Evolutionary conservation across 1,284 basidiomycete species (phyloP).

Genomic region (Moesziomyces sp.): DNA sequence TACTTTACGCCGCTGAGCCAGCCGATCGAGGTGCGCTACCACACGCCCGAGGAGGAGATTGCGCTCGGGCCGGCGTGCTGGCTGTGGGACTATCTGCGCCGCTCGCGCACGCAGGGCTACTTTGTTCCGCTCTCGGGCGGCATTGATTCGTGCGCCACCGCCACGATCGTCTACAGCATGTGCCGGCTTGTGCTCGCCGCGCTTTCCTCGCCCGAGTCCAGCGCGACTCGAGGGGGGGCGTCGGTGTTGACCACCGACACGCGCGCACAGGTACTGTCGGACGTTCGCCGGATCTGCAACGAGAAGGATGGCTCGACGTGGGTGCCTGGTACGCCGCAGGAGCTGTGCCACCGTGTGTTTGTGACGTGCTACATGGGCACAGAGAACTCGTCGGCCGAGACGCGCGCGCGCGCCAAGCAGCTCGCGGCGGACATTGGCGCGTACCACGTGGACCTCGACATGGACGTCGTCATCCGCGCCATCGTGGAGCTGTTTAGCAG

Average conservation of each 20-base stretch:
- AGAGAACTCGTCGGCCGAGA: constrained; percentile 90
- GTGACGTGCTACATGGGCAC: constrained; percentile 99
- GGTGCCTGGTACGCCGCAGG: constrained; percentile 83
- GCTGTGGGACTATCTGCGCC: constrained; percentile 98
- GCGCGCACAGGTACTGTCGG: constrained; percentile 88
- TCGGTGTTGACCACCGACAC: constrained; percentile 35
- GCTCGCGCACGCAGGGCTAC: constrained; percentile 93
- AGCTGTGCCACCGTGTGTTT: constrained; percentile 87
- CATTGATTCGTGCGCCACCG: constrained; percentile 95
- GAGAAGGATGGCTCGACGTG: constrained; percentile 83
- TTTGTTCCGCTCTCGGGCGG: constrained; percentile 97
- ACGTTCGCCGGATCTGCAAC: constrained; percentile 87
- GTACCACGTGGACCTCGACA: constrained; percentile 91
- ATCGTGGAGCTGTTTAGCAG: constrained; percentile 84
- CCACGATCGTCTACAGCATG: constrained; percentile 95
- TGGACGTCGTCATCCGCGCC: constrained; percentile 89
- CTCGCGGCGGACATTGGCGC: constrained; percentile 84
- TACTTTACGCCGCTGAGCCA: constrained; percentile 41
- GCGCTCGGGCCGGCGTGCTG: constrained; percentile 98
- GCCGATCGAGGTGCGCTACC: constrained; percentile 76
- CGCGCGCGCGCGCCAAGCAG: constrained; percentile 84
- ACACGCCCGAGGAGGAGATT: constrained; percentile 94
- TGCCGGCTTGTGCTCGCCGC: constrained; percentile 85
- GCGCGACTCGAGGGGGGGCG: not conserved
- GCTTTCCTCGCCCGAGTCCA: constrained; percentile 56